Percentiles rank a stretch among this genome's conserved stretches.
Conservation (phyloP, 768 basidiomycete species). For the Hygrocybe coccinea region DNA sequence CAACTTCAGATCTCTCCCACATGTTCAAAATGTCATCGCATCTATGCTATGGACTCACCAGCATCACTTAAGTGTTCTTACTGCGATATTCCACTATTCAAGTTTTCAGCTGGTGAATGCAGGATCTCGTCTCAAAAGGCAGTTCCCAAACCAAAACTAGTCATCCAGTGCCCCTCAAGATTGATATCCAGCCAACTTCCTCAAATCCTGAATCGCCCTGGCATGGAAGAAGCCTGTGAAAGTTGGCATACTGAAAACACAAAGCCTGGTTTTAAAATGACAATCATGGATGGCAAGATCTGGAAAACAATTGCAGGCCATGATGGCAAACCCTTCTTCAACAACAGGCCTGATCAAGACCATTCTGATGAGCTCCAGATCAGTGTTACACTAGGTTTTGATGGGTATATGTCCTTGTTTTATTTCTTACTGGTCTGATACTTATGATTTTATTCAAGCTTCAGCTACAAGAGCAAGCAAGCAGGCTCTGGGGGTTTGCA, state of each 20-base stretch:
- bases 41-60: neutral
- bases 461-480: constrained; percentile 20
- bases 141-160: neutral
- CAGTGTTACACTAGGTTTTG: neutral
- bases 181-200: neutral
- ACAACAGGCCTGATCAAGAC: neutral
- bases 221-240: neutral
- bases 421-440: neutral
- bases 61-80: neutral
- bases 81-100: neutral
- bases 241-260: neutral
- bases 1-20: neutral
- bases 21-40: neutral
- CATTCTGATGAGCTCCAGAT: neutral
- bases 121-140: too few species aligned
- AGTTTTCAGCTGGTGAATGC: neutral
- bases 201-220: neutral
- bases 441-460: constrained; percentile 17
- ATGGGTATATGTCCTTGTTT: neutral
- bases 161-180: neutral
- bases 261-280: neutral
- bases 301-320: neutral
- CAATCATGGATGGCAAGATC: neutral
- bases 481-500: constrained; percentile 20
- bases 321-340: neutral